These are phyloP conservation scores for Suhomyces canberraensis DNA, from an alignment of 805 yeast genomes.

Conservation along the genomic window DNA sequence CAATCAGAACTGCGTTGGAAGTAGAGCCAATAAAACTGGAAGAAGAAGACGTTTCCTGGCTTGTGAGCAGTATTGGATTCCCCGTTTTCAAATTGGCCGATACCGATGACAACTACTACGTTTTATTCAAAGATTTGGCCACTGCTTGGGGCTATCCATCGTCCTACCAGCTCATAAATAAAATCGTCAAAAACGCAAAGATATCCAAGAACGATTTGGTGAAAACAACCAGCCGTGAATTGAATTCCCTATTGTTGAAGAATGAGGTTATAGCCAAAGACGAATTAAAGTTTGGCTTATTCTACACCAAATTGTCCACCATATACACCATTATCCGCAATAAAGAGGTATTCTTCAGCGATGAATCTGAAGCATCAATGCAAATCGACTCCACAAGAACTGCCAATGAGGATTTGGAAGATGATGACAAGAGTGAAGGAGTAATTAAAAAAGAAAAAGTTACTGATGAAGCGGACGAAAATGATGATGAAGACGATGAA, in stretches of 20 bases:
- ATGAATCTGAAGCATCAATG: conserved; percentile 1
- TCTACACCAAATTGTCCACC: conserved; percentile 23
- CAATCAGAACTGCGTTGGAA: conserved; percentile 3
- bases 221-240: conserved; percentile 10
- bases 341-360: conserved; percentile 15
- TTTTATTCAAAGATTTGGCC: conserved; percentile 31
- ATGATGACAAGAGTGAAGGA: conserved; percentile 2
- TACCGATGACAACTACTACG: conserved; percentile 13
- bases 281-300: conserved; percentile 19
- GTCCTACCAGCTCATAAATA: conserved; percentile 37
- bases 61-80: conserved; percentile 6
- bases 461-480: conserved; percentile 2
- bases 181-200: conserved; percentile 20
- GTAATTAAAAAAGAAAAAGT: conserved; percentile 5
- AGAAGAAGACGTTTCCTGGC: conserved; percentile 1
- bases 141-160: conserved; percentile 39
- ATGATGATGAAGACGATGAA: not conserved
- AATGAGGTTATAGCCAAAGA: conserved; percentile 15
- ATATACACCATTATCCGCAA: conserved; percentile 21
- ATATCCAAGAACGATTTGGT: conserved; percentile 17
- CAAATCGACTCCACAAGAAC: not conserved
- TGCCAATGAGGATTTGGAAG: conserved; percentile 4
- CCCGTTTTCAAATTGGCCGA: conserved; percentile 7
- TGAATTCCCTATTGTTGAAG: conserved; percentile 23
- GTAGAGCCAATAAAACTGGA: not conserved